Conservation (phyloP, 106 monocot genomes). For the Ottelia alismoides region DNA sequence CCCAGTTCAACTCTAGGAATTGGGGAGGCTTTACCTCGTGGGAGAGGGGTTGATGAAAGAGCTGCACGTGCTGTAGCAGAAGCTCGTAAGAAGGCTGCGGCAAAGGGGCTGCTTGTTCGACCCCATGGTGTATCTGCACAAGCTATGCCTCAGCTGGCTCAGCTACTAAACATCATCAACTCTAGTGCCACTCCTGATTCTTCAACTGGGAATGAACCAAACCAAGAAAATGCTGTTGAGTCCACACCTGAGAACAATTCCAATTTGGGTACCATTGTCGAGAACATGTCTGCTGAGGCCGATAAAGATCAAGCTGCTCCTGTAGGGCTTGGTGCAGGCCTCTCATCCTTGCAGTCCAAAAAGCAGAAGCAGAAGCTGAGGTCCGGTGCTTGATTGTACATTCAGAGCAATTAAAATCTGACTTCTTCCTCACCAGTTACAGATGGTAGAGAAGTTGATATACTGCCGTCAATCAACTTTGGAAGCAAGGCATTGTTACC, state of each 20-base stretch:
- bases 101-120: constrained; percentile 57
- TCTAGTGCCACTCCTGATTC: constrained; percentile 13
- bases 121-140: constrained; percentile 46
- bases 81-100: constrained; percentile 78
- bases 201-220: constrained; percentile 10
- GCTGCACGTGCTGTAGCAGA: constrained; percentile 89
- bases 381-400: no score
- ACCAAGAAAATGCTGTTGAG: constrained; percentile 7
- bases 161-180: constrained; percentile 63
- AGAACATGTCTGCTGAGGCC: constrained; percentile 5
- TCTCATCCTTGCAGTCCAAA: constrained; percentile 60
- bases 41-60: constrained; percentile 62
- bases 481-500: no score
- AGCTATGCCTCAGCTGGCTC: constrained; percentile 25
- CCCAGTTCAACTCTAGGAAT: constrained; percentile 16
- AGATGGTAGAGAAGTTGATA: no score
- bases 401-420: no score
- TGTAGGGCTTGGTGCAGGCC: constrained; percentile 66
- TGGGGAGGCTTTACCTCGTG: constrained; percentile 51
- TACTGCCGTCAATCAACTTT: no score
- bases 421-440: no score
- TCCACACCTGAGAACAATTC: constrained; percentile 4
- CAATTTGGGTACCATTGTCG: neutral
- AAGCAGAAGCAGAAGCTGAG: constrained; percentile 69
- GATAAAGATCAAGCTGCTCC: constrained; percentile 32